Evolutionary conservation across 805 yeast genomes (phyloP), one percentile per base, ranked within the genome.

Genomic region (Ogataea sp.): DNA sequence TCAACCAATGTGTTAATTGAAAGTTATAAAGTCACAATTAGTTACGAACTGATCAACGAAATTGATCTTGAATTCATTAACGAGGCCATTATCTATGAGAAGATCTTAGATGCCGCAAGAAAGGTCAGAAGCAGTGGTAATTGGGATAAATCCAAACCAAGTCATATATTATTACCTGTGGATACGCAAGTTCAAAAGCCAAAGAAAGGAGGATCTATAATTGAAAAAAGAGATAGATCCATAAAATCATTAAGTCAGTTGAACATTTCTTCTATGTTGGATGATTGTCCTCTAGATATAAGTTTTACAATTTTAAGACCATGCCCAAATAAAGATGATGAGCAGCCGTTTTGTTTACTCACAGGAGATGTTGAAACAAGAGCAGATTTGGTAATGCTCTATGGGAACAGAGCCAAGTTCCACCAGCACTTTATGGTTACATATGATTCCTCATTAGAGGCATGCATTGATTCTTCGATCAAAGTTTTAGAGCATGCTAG

Each of bases 1-100:
- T 68, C 75, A 15, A 73, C 74, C 38, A 64, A 65, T 49, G 66
- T 71, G 61, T 56, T 71, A 39, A 72, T 73, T 41, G 78, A 73
- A 43, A 71, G 70, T 38, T 72, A 70, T 45, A 68, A 70, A 64
- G 60, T 64, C 26, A 64, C 70, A 29, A 67, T 71, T 40, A 57
- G 62, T 13, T 57, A 64, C 40, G 55, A 59, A n/a, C 67, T 68
- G 38, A 58, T 73, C 18, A 38, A 61, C 39, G 55, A 54, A 3
- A 61, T 73, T 34, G 72, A 70, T 41, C 52, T 46, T 14, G 58
- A 59, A 26, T 72, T 69, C 50, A 65, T 64, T 16, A 53, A 59
- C 34, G 78, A 73, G 49, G 62, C 65, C 31, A 53, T 57, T 15
- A 47, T 58, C 17, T 60, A 60, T 38, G 64, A 60, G 34, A 56